Evolutionary conservation across 2,329 filamentous ascomycete species (phyloP).

Genomic region (Claviceps fusiformis): DNA sequence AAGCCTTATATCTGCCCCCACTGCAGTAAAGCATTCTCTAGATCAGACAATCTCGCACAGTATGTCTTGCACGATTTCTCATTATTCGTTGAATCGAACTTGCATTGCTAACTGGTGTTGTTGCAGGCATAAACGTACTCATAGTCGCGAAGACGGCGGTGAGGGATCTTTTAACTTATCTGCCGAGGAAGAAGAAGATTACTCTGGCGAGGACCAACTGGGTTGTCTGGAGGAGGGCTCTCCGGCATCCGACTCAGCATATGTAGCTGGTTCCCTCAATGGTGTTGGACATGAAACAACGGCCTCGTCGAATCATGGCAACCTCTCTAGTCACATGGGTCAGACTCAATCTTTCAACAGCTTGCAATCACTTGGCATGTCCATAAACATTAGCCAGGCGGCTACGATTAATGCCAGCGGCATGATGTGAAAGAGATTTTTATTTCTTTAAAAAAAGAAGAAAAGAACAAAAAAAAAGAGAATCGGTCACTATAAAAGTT

Average conservation of each 20-base stretch:
- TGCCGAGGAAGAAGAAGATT: conserved; percentile 78
- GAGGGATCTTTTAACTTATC: conserved; percentile 49
- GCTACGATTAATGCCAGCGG: conserved; percentile 30
- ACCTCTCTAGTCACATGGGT: conserved; percentile 7
- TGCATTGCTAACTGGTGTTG: conserved; percentile 6
- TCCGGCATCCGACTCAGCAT: conserved; percentile 55
- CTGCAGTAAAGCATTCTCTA: conserved; percentile 97
- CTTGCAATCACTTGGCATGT: conserved; percentile 49
- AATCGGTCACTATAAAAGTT: background rate
- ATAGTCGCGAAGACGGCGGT: conserved; percentile 49
- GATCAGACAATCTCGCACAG: conserved; percentile 98
- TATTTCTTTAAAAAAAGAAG: background rate
- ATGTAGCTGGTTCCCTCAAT: conserved; percentile 40
- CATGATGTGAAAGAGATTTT: conserved; percentile 24
- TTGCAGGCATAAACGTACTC: conserved; percentile 68
- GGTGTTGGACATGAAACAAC: conserved; percentile 22
- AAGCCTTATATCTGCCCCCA: conserved; percentile 94
- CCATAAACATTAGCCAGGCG: conserved; percentile 48
- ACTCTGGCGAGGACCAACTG: conserved; percentile 69
- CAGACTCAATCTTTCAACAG: conserved; percentile 34
- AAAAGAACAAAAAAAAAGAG: background rate
- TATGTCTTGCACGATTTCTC: conserved; percentile 36
- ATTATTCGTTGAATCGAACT: background rate
- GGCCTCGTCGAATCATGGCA: conserved; percentile 9
- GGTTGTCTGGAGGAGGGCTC: conserved; percentile 69